Evolutionary conservation across 352 stramenopile genomes (phyloP).

Genomic region (Phytophthora fragariaefolia): DNA sequence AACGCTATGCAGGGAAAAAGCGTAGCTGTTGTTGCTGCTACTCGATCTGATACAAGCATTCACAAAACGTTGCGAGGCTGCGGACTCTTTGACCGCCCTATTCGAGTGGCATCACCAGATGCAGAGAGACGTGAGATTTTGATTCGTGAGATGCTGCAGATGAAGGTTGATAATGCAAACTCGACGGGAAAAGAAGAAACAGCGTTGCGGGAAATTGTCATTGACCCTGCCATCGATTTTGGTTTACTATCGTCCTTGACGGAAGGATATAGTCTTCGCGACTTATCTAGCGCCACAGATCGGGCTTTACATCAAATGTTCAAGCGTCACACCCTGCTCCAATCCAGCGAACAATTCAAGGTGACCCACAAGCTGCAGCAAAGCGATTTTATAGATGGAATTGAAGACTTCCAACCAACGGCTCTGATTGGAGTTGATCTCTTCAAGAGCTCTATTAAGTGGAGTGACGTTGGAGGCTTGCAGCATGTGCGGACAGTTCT

Average conservation of each 20-base stretch:
- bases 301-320: slow-evolving; percentile 73
- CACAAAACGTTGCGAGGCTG: slow-evolving; percentile 69
- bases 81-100: slow-evolving; percentile 73
- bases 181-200: slow-evolving; percentile 21
- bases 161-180: slow-evolving; percentile 49
- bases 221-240: slow-evolving; percentile 73
- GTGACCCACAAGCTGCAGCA: slow-evolving; percentile 49
- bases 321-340: slow-evolving; percentile 45
- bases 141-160: slow-evolving; percentile 62
- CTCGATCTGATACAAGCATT: slow-evolving; percentile 66
- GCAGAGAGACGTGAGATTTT: slow-evolving; percentile 67
- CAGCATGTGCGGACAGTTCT: slow-evolving; percentile 81
- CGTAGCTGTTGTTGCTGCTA: slow-evolving; percentile 64
- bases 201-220: slow-evolving; percentile 13
- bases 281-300: slow-evolving; percentile 74
- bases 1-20: slow-evolving; percentile 71
- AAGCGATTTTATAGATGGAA: slow-evolving; percentile 74
- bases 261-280: slow-evolving; percentile 83
- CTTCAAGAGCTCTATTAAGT: slow-evolving; percentile 88
- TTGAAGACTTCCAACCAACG: slow-evolving; percentile 84
- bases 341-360: slow-evolving; percentile 9
- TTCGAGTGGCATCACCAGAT: slow-evolving; percentile 68
- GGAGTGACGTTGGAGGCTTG: slow-evolving; percentile 89
- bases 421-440: slow-evolving; percentile 82
- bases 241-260: slow-evolving; percentile 67